These are phyloP conservation scores for Aspergillus bridgeri DNA, from an alignment of 495 filamentous ascomycete genomes.

Conservation along the genomic window DNA sequence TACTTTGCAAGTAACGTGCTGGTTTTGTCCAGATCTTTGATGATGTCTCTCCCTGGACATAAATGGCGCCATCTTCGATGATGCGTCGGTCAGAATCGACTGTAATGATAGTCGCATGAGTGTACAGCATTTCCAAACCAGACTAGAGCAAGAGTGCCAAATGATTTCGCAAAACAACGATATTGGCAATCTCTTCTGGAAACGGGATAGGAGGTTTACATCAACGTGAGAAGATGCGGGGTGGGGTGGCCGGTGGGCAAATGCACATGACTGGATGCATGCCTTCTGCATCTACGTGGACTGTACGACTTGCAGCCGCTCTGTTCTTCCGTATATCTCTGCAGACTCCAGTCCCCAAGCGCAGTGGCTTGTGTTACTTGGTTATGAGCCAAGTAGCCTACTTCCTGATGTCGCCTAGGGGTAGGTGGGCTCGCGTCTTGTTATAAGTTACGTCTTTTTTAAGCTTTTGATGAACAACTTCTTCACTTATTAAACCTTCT, in stretches of 20 bases:
- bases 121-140: slow-evolving; percentile 27
- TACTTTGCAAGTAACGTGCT: slow-evolving; percentile 19
- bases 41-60: slow-evolving; percentile 32
- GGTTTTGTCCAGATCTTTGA: slow-evolving; percentile 43
- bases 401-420: no score
- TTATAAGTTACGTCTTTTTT: no score
- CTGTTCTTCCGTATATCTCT: no score
- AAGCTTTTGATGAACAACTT: not conserved
- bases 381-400: no score
- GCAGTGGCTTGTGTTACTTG: no score
- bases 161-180: not conserved
- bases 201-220: not conserved
- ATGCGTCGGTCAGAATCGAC: slow-evolving; percentile 41
- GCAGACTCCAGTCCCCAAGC: no score
- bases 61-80: slow-evolving; percentile 44
- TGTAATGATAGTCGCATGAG: slow-evolving; percentile 45
- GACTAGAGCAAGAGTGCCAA: not conserved
- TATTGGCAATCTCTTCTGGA: not conserved
- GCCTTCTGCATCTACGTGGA: no score
- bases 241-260: not conserved
- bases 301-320: no score
- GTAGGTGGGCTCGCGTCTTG: no score
- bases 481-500: not conserved
- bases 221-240: not conserved
- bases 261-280: not conserved